phyloP scores from a whole-genome alignment of 768 basidiomycete species.

The Mycena galopus region DNA sequence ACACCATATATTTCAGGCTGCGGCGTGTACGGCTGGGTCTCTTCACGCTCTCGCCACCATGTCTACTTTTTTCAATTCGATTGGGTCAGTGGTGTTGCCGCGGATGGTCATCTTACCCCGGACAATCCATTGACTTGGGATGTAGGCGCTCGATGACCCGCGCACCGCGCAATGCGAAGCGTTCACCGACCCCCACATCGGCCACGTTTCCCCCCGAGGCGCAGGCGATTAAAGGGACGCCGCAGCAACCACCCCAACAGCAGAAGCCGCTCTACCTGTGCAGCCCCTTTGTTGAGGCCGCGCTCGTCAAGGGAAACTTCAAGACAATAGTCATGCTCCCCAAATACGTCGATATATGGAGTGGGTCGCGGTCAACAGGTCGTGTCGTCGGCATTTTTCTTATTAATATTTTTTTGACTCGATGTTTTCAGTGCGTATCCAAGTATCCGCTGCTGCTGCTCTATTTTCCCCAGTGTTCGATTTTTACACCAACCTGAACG shows the following conservation, averaged over 20 bases:
- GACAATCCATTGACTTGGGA: slow-evolving; percentile 8
- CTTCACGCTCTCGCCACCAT: slow-evolving; percentile 50
- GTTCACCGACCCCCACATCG: slow-evolving; percentile 82
- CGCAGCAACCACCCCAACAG: slow-evolving; percentile 42
- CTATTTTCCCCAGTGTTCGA: slow-evolving; percentile 84
- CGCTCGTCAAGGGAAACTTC: slow-evolving; percentile 96
- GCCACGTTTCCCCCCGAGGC: slow-evolving; percentile 64
- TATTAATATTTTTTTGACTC: background rate
- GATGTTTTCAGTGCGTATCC: slow-evolving; percentile 67
- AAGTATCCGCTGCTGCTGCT: background rate
- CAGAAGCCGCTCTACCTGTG: slow-evolving; percentile 88
- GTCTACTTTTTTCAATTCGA: slow-evolving; percentile 85
- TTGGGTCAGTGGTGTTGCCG: slow-evolving; percentile 64
- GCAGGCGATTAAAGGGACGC: slow-evolving; percentile 55
- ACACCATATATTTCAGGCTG: slow-evolving; percentile 2
- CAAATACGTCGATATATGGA: slow-evolving; percentile 99
- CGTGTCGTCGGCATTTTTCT: slow-evolving; percentile 54
- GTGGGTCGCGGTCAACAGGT: slow-evolving; percentile 80
- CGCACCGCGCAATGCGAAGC: slow-evolving; percentile 75
- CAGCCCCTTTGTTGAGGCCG: slow-evolving; percentile 96
- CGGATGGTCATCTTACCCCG: slow-evolving; percentile 2
- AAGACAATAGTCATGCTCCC: slow-evolving; percentile 97
- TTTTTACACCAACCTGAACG: slow-evolving; percentile 96
- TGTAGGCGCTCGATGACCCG: slow-evolving; percentile 82
- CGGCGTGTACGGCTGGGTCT: slow-evolving; percentile 27